Base-by-base conservation (phyloP, 305 asterid genomes). In the Fraxinus ornus region DNA sequence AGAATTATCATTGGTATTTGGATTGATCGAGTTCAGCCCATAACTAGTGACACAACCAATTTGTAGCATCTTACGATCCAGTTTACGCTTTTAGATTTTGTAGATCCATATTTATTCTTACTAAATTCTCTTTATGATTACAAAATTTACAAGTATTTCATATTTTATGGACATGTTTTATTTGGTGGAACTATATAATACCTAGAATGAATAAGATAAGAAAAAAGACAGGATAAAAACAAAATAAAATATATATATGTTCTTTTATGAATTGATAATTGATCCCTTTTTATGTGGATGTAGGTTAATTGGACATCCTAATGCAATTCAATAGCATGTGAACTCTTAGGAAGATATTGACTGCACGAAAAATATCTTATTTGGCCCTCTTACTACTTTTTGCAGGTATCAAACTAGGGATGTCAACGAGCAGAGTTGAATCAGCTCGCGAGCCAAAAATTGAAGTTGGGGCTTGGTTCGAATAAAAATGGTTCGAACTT, bases 281-380 rank as follows among this genome's bases (percentile, higher is more conserved):
- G 12, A 39, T 4, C 78, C 37, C 26, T 24, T 73, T 35, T 78
- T 47, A 57, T 80, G 84, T 82, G 82, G 82, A 85, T 73, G 75
- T 26, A 73, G 79, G 77, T 71, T 52, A 80, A 76, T 70, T n/a
- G 77, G 32, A 77, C 2, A 85, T 79, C 81, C 72, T 73, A 17
- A 41, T 47, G 4, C 32, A 49, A 60, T n/a, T 60, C 71, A 19
- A 62, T 62, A 62, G 71, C 79, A 78, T 74, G 83, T 85, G 81
- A 57, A 37, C 75, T 49, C 76, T 41, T 77, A 35, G 71, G 10
- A 62, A 22, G 86, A 86, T 76, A 83, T 32, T 66, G 73, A 83
- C 85, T 68, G 39, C 73, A 79, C 41, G 80, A 80, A 86, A 75
- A 76, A 80, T 80, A 80, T 83, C 83, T 64, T 44, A 78, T 78